Percentiles rank a stretch among this genome's conserved stretches.
Evolutionary conservation across 306 rosid species (phyloP).

Genomic region (Rosa lucieae): DNA sequence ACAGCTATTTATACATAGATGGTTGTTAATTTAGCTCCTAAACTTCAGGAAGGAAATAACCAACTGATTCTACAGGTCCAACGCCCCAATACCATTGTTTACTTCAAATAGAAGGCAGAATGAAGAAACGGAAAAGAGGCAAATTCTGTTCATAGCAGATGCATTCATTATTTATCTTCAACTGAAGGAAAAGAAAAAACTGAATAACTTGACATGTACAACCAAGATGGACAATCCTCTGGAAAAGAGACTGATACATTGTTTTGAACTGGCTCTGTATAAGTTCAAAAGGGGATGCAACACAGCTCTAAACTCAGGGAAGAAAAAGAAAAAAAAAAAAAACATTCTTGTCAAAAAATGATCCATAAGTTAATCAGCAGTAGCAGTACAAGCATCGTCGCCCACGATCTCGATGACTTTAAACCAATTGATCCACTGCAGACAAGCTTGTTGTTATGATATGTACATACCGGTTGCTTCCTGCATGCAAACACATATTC

Average conservation of each 20-base stretch:
- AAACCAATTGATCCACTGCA: conserved; percentile 66
- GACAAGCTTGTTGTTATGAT: conserved; percentile 51
- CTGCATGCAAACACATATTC: conserved; percentile 35
- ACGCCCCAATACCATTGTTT: background rate
- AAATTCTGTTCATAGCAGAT: background rate
- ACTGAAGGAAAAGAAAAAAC: conserved; percentile 3
- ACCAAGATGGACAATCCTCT: conserved; percentile 26
- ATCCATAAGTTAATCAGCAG: conserved; percentile 29
- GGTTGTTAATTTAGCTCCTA: too few species aligned
- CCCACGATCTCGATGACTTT: conserved; percentile 45
- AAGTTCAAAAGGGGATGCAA: conserved; percentile 1
- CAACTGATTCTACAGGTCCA: too few species aligned
- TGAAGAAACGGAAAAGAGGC: background rate
- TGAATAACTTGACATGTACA: conserved; percentile 11
- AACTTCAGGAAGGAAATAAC: too few species aligned
- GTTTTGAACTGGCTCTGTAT: background rate
- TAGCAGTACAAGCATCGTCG: conserved; percentile 24
- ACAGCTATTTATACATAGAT: too few species aligned
- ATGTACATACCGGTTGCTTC: conserved; percentile 61
- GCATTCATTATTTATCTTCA: background rate
- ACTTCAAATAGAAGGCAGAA: background rate
- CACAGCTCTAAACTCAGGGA: background rate
- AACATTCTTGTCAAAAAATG: conserved; percentile 12
- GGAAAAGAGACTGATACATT: conserved; percentile 9
- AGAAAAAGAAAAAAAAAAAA: background rate